Percentiles rank a stretch among this genome's conserved stretches.
Evolutionary conservation across 768 basidiomycete genomes (phyloP).

Genomic region (Mycena amicta): DNA sequence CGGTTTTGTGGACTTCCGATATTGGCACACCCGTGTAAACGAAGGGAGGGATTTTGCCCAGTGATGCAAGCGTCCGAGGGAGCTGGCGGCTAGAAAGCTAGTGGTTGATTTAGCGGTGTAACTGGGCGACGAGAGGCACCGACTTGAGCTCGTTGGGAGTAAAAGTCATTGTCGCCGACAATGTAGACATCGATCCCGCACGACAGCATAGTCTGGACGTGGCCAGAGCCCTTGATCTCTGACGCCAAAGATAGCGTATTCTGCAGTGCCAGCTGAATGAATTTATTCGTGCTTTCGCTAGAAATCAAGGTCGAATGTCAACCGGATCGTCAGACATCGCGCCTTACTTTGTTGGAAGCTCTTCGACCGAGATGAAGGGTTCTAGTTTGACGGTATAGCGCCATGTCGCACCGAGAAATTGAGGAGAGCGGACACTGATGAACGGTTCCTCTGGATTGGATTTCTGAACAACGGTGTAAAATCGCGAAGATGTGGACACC

Average conservation of each 20-base stretch:
- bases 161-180: conserved; percentile 96
- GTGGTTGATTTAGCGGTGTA: conserved; percentile 5
- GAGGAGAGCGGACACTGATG: conserved; percentile 85
- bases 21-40: conserved; percentile 67
- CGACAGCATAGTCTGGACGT: conserved; percentile 45
- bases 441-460: conserved; percentile 32
- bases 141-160: conserved; percentile 89
- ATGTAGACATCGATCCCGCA: conserved; percentile 76
- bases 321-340: conserved; percentile 13
- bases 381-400: conserved; percentile 57
- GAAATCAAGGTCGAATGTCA: conserved; percentile 15
- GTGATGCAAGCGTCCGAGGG: conserved; percentile 62
- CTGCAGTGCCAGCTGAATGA: conserved; percentile 87
- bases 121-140: conserved; percentile 22
- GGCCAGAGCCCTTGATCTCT: conserved; percentile 54
- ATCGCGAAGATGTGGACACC: conserved; percentile 90
- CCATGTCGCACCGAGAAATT: conserved; percentile 86
- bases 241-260: conserved; percentile 69
- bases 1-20: conserved; percentile 93
- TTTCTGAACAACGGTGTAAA: conserved; percentile 77
- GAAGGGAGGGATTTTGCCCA: conserved; percentile 78
- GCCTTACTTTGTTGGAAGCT: conserved; percentile 43
- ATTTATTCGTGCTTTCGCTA: conserved; percentile 79
- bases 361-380: conserved; percentile 35
- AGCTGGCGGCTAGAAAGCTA: conserved; percentile 69